Evolutionary conservation across 78 protist genomes (phyloP).

Genomic region (Emiliania huxleyi): DNA sequence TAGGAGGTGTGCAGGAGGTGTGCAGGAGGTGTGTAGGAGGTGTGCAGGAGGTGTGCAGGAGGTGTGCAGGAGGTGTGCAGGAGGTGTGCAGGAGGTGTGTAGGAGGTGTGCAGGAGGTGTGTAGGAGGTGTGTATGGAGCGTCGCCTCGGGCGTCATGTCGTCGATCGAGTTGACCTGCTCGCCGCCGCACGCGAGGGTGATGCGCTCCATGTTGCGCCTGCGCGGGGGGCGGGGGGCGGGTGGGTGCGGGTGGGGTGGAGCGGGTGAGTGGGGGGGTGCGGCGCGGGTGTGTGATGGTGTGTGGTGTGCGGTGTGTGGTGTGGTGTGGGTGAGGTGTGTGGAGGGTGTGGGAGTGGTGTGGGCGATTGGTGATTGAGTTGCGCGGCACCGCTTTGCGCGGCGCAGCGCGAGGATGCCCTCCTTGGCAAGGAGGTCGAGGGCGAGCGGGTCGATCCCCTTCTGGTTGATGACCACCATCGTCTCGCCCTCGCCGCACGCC

Average conservation of each 20-base stretch:
- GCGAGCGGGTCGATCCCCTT: slow-evolving; percentile 99
- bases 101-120: too few relatives aligned
- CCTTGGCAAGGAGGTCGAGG: slow-evolving; percentile 94
- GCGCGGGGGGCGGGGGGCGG: too few relatives aligned
- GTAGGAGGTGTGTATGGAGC: too few relatives aligned
- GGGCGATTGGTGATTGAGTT: background rate
- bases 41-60: too few relatives aligned
- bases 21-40: too few relatives aligned
- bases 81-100: too few relatives aligned
- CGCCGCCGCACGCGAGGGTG: slow-evolving; percentile 97
- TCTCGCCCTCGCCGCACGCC: slow-evolving; percentile 53
- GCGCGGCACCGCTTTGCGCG: slow-evolving; percentile 99
- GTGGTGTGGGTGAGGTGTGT: background rate
- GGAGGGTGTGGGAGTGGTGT: background rate
- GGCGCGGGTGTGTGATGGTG: background rate
- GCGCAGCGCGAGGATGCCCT: slow-evolving; percentile 92
- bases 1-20: too few relatives aligned
- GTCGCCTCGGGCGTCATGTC: slow-evolving; percentile 75
- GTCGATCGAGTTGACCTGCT: slow-evolving; percentile 93
- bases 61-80: too few relatives aligned
- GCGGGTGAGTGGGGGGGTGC: too few relatives aligned
- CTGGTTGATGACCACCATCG: slow-evolving; percentile 94
- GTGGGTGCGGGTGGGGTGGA: too few relatives aligned
- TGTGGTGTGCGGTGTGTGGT: too few relatives aligned
- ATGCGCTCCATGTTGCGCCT: slow-evolving; percentile 62